Evolutionary conservation across 192 early-diverging fungal genomes (phyloP), one percentile per base, ranked within the genome.

Genomic region (Mortierella hygrophila): DNA sequence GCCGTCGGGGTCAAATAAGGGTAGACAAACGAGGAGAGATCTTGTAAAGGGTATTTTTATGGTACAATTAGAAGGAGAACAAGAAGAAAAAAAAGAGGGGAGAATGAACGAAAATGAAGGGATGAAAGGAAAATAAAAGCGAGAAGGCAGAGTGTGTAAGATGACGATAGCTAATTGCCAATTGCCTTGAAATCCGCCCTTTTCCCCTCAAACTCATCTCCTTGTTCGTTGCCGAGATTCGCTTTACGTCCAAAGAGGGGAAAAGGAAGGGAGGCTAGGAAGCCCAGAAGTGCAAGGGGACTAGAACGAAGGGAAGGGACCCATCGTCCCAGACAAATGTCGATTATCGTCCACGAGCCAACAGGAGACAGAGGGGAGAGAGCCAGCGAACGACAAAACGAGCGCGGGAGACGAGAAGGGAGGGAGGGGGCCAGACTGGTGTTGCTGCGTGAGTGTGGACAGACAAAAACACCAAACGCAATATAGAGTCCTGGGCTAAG

Each of bases 311-410:
- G 26, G 29, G 29, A 29, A 10, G 29, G 60, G 13, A 3, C 29
- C 60, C 29, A 65, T 65, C 60, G 11, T 15, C 44, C 44, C 60
- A 32, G 32, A 65, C 60, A 65, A 32, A 15, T 65, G 60, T 65
- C 60, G 60, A 65, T 65, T 65, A 65, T 65, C 60, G 60, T 32
- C 60, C 60, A 65, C 60, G 60, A 65, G 60, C n/a, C n/a, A n/a
- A 26, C 55, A 57, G 49, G 49, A 52, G 49, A 21, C 18, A 52
- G 18, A 26, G 1, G 13, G 26, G 60, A 2, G 60, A 65, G 49
- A 52, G 18, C 26, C 9, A 63, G 26, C 60, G 26, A 26, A 29
- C 23, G 60, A 63, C 10, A n/a, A 60, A 52, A 52, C 4, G 47
- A 63, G 60, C 60, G 60, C 60, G 26, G 60, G 60, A 63, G 60